Conservation (phyloP, 768 basidiomycete genomes). For the Leccinum obscurum region DNA sequence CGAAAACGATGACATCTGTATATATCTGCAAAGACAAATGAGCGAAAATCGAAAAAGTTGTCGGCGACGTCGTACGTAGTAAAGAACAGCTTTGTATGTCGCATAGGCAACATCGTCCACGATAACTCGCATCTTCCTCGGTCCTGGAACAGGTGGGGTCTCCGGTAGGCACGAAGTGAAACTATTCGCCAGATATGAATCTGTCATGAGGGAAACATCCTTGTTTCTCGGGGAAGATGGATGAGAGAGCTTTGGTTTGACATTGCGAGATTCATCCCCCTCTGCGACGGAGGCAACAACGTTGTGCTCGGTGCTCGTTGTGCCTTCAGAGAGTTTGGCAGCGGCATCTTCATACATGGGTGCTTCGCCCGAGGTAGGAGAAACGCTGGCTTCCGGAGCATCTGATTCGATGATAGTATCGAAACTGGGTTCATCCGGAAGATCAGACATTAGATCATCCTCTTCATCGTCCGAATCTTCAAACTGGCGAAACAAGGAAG, state of each 20-base stretch:
- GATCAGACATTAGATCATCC: slow-evolving; percentile 41
- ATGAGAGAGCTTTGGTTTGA: slow-evolving; percentile 36
- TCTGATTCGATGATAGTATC: slow-evolving; percentile 30
- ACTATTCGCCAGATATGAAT: slow-evolving; percentile 4
- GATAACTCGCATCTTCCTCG: slow-evolving; percentile 52
- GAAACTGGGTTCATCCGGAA: slow-evolving; percentile 34
- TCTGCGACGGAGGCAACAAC: background rate
- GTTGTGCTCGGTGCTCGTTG: background rate
- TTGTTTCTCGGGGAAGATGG: slow-evolving; percentile 40
- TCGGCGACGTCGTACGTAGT: slow-evolving; percentile 57
- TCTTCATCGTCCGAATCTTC: slow-evolving; percentile 57
- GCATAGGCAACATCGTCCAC: slow-evolving; percentile 60
- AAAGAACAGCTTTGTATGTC: slow-evolving; percentile 67
- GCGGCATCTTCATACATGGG: slow-evolving; percentile 8
- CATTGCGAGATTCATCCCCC: slow-evolving; percentile 29
- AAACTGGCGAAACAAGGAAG: slow-evolving; percentile 33
- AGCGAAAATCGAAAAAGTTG: slow-evolving; percentile 4
- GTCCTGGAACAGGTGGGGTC: slow-evolving; percentile 36
- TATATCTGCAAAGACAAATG: slow-evolving; percentile 56
- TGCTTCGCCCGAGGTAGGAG: background rate
- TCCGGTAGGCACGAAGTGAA: background rate
- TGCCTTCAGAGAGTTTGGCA: slow-evolving; percentile 4
- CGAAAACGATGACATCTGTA: slow-evolving; percentile 81
- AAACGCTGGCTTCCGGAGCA: slow-evolving; percentile 7
- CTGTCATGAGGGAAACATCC: slow-evolving; percentile 20